phyloP scores from a whole-genome alignment of 148 eudicot species.

The Polygonum maritimum region DNA sequence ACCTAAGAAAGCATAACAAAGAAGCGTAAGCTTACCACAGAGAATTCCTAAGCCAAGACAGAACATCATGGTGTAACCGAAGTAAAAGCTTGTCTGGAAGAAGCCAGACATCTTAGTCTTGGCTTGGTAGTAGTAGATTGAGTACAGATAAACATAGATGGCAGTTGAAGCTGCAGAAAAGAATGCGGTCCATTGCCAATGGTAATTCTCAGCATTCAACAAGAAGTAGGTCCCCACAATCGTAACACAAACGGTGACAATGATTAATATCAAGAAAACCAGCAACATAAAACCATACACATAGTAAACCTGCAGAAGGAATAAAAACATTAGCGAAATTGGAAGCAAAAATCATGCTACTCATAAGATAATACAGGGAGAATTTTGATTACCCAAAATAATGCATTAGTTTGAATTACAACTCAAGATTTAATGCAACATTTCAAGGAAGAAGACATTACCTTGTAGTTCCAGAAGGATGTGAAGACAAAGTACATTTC shows the following conservation, averaged over 20 bases:
- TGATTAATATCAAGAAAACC: constrained; percentile 76
- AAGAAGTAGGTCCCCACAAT: constrained; percentile 96
- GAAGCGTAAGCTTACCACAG: constrained; percentile 40
- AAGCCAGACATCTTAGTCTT: constrained; percentile 97
- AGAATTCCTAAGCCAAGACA: constrained; percentile 81
- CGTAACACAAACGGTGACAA: constrained; percentile 91
- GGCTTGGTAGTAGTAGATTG: constrained; percentile 75
- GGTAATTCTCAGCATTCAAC: constrained; percentile 95
- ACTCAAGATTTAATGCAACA: not conserved
- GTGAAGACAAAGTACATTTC: constrained; percentile 80
- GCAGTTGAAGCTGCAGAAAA: constrained; percentile 88
- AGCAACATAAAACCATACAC: constrained; percentile 92
- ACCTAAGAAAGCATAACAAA: not conserved
- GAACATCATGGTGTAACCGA: constrained; percentile 80
- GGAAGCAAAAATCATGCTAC: not conserved
- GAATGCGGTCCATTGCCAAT: constrained; percentile 97
- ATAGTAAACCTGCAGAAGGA: constrained; percentile 66
- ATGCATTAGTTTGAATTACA: not conserved
- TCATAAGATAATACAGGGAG: not conserved
- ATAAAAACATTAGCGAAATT: not conserved
- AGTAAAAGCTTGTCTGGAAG: constrained; percentile 99
- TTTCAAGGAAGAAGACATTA: constrained; percentile 5
- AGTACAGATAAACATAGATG: constrained; percentile 77
- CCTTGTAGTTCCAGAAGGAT: constrained; percentile 94
- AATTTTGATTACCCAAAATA: not conserved